Evolutionary conservation across 2,329 filamentous ascomycete genomes (phyloP).

Genomic region (Fusarium coicis): DNA sequence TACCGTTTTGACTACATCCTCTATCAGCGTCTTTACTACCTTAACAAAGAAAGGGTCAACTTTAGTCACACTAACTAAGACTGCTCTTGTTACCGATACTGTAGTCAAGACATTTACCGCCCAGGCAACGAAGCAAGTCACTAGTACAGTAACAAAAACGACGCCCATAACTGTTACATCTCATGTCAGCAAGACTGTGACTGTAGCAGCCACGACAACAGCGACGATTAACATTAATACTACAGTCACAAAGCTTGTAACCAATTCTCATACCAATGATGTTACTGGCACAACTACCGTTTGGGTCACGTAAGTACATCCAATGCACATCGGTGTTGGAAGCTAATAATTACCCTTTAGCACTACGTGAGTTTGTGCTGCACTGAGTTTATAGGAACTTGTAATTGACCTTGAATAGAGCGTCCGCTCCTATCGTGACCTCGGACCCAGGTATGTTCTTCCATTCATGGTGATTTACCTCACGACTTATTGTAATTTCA

Average conservation of each 20-base stretch:
- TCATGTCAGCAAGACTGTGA: background rate
- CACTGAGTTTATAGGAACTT: background rate
- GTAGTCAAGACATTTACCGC: background rate
- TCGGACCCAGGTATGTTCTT: background rate
- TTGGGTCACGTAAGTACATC: background rate
- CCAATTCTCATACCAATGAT: background rate
- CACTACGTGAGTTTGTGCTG: background rate
- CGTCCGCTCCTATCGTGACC: background rate
- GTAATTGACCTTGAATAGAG: background rate
- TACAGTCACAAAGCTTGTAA: background rate
- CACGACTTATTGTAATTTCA: background rate
- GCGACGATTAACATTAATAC: background rate
- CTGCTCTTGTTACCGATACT: background rate
- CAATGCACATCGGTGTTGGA: background rate
- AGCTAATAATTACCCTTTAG: background rate
- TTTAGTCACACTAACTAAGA: background rate
- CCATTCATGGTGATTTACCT: background rate
- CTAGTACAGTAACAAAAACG: background rate
- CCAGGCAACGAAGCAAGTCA: background rate
- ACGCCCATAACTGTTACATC: background rate
- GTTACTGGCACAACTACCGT: background rate
- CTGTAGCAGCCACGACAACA: background rate
- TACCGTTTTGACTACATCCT: background rate
- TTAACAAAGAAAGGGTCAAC: background rate
- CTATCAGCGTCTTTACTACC: background rate